These are phyloP conservation scores for Vicia faba DNA, from an alignment of 306 rosid genomes.

Conservation along the genomic window DNA sequence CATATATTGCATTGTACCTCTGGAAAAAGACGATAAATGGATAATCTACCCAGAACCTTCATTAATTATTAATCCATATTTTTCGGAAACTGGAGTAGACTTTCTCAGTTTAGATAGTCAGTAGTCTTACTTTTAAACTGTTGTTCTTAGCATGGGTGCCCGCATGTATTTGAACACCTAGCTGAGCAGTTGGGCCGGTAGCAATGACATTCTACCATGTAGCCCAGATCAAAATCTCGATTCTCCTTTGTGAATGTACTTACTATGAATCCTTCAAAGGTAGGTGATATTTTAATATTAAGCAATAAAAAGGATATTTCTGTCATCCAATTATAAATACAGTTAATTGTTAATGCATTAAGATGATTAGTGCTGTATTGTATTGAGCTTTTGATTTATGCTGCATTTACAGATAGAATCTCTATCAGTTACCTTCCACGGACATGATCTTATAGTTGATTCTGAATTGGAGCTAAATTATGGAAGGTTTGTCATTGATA, in stretches of 20 bases:
- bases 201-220: constrained; percentile 40
- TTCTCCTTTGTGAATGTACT: constrained; percentile 32
- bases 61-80: constrained; percentile 17
- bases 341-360: constrained; percentile 9
- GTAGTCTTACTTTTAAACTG: constrained; percentile 33
- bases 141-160: constrained; percentile 40
- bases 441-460: constrained; percentile 94
- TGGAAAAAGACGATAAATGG: not conserved
- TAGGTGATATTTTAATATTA: constrained; percentile 26
- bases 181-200: constrained; percentile 41
- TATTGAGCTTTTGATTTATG: constrained; percentile 19
- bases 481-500: constrained; percentile 67
- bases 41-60: not conserved
- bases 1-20: not conserved
- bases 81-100: constrained; percentile 18
- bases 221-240: constrained; percentile 34
- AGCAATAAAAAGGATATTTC: constrained; percentile 12
- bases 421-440: constrained; percentile 90
- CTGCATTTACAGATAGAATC: constrained; percentile 80
- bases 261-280: not conserved
- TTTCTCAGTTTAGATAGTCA: constrained; percentile 20
- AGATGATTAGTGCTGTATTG: not conserved
- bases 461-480: constrained; percentile 92
- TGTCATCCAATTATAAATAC: constrained; percentile 2
- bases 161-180: constrained; percentile 36